Base-by-base conservation (phyloP, 495 filamentous ascomycete genomes). In the Acidiella bohemica region DNA sequence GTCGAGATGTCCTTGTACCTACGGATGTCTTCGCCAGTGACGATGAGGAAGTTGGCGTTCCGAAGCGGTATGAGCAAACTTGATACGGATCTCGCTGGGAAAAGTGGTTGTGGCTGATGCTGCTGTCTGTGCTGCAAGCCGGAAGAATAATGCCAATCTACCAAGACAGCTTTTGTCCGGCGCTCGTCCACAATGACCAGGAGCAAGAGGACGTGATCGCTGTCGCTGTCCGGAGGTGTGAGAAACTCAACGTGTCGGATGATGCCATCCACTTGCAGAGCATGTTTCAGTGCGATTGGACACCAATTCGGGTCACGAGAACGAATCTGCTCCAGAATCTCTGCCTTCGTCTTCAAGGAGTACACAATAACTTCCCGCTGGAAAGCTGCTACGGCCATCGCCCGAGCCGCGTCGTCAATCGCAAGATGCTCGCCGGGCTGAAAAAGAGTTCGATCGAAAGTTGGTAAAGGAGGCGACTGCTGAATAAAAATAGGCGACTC, bases 211-310 rank as follows among this genome's bases (percentile, higher is more conserved):
- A 92, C 66, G 44, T 82, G 80, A 26, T 68, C 65, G 36, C 80
- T 73, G 26, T 47, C 71, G 16, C 54, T 51, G 8, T 68, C 52
- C 4, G 67, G 67, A 4, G 87, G 80, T 42, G 83, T 74, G 5
- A 97, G 71, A 45, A 96, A 97, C 22, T 87, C 81, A 63, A 94
- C 78, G 49, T 84, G 80, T 40, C 86, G 61, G 24, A 96, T 84
- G 11, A 75, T 66, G 1, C 88, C 86, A 17, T 75, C 69, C 10
- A 86, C 61, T 28, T 66, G 55, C 23, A 81, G 67, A 17, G 71
- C 64, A 30, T 67, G 67, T 50, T 77, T 69, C 58, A 73, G 44
- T 8, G 32, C 31, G 13, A 59, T 46, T 2, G 57, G 45, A 30
- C 42, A 46, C 49, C 49, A 55, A 17, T 49, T 29, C 32, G 17